phyloP scores from a whole-genome alignment of 2,329 filamentous ascomycete genomes.

The Cryphonectria carpinicola region DNA sequence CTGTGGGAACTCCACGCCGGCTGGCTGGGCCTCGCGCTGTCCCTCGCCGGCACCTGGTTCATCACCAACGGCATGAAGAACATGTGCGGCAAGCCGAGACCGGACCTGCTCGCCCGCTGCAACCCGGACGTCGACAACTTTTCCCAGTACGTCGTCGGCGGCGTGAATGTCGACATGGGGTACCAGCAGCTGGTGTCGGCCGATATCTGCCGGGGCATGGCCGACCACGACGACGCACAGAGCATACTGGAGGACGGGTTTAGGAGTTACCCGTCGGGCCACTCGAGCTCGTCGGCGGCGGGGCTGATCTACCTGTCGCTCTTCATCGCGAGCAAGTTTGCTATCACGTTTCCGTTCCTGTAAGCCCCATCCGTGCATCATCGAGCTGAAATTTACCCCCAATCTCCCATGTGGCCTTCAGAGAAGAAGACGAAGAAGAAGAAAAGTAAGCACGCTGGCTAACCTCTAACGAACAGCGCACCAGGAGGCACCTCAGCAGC shows the following conservation, averaged over 20 bases:
- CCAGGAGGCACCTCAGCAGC: slow-evolving; percentile 48
- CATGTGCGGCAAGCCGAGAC: slow-evolving; percentile 70
- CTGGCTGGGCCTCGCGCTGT: slow-evolving; percentile 79
- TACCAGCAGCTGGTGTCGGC: slow-evolving; percentile 72
- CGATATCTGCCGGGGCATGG: slow-evolving; percentile 71
- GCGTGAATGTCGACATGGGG: slow-evolving; percentile 56
- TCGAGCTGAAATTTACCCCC: background rate
- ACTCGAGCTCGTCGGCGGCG: slow-evolving; percentile 74
- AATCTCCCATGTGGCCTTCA: background rate
- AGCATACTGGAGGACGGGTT: slow-evolving; percentile 76
- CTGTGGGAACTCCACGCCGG: slow-evolving; percentile 90
- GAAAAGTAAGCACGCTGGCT: background rate
- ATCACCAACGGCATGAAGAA: slow-evolving; percentile 88
- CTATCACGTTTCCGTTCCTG: slow-evolving; percentile 73
- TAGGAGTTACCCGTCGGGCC: slow-evolving; percentile 79
- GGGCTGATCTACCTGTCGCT: slow-evolving; percentile 85
- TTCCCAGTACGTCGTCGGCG: slow-evolving; percentile 65
- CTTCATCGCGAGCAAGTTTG: slow-evolving; percentile 83
- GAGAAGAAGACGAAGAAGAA: background rate
- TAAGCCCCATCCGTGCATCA: background rate
- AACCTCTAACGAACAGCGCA: slow-evolving; percentile 33
- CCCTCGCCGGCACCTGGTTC: slow-evolving; percentile 73
- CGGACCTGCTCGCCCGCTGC: slow-evolving; percentile 82
- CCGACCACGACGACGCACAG: slow-evolving; percentile 47
- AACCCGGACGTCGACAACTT: slow-evolving; percentile 71